phyloP scores from a whole-genome alignment of 2,329 filamentous ascomycete genomes.

The Neocatenulostroma microsporum region DNA sequence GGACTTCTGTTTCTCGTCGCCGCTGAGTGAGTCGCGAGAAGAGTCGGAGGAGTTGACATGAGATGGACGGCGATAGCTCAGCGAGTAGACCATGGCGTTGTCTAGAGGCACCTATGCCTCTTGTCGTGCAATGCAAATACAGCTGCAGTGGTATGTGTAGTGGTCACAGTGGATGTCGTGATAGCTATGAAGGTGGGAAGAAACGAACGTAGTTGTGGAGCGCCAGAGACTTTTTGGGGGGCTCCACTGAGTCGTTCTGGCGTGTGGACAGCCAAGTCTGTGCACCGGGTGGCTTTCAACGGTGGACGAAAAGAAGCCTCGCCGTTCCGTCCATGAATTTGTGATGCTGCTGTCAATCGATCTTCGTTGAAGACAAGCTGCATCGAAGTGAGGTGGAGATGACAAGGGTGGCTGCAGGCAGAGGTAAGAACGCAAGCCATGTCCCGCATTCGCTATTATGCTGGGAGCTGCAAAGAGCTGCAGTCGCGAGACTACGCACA shows the following conservation, averaged over 20 bases:
- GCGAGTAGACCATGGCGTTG: constrained; percentile 40
- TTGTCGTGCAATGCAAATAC: not conserved
- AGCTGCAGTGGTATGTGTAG: not conserved
- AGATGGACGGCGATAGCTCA: constrained; percentile 41
- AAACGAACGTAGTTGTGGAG: not conserved
- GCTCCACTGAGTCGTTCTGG: too few species aligned
- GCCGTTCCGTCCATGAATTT: too few species aligned
- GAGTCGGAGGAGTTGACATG: constrained; percentile 23
- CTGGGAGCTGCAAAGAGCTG: not conserved
- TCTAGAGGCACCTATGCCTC: not conserved
- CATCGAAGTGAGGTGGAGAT: not conserved
- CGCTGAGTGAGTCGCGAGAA: constrained; percentile 34
- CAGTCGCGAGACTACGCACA: not conserved
- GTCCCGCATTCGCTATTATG: not conserved
- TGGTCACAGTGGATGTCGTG: not conserved
- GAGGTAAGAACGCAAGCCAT: not conserved
- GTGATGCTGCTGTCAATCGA: too few species aligned
- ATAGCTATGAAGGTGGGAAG: too few species aligned
- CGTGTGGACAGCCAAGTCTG: too few species aligned
- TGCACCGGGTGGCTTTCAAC: too few species aligned
- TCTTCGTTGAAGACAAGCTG: not conserved
- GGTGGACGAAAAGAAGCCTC: too few species aligned
- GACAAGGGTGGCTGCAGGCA: not conserved
- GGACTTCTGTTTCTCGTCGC: constrained; percentile 32
- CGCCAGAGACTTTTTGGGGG: too few species aligned